Evolutionary conservation across 495 filamentous ascomycete genomes (phyloP).

Genomic region (Chaetomium tenue): DNA sequence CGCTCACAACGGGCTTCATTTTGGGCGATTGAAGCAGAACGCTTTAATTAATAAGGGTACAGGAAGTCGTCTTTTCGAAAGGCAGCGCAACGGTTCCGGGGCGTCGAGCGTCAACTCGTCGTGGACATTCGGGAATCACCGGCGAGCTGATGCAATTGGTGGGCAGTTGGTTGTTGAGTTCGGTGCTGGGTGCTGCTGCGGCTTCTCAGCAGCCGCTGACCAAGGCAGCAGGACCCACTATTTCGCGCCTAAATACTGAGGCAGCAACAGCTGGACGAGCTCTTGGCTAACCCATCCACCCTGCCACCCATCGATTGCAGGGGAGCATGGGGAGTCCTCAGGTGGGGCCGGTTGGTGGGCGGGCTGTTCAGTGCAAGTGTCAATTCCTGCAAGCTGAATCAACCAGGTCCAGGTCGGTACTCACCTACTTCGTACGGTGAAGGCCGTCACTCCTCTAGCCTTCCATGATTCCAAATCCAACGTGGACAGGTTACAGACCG

Average conservation of each 20-base stretch:
- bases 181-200: not conserved
- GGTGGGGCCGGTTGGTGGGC: not conserved
- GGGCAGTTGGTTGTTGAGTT: conserved; percentile 5
- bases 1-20: conserved; percentile 90
- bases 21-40: conserved; percentile 36
- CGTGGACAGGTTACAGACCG: not conserved
- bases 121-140: not conserved
- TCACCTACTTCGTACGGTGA: too few relatives aligned
- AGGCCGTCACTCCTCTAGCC: not conserved
- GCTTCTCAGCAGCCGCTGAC: not conserved
- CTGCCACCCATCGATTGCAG: not conserved
- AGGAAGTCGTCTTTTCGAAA: not conserved
- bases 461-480: not conserved
- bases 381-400: too few relatives aligned
- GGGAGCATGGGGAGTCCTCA: not conserved
- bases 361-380: too few relatives aligned
- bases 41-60: not conserved
- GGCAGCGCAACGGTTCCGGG: not conserved
- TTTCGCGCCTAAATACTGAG: not conserved
- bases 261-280: not conserved
- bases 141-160: not conserved
- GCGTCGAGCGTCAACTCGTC: not conserved
- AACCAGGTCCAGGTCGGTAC: too few relatives aligned
- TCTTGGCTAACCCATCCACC: too few relatives aligned
- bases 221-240: not conserved